phyloP scores from a whole-genome alignment of 495 filamentous ascomycete genomes.

The Hypoxylon perforatum region DNA sequence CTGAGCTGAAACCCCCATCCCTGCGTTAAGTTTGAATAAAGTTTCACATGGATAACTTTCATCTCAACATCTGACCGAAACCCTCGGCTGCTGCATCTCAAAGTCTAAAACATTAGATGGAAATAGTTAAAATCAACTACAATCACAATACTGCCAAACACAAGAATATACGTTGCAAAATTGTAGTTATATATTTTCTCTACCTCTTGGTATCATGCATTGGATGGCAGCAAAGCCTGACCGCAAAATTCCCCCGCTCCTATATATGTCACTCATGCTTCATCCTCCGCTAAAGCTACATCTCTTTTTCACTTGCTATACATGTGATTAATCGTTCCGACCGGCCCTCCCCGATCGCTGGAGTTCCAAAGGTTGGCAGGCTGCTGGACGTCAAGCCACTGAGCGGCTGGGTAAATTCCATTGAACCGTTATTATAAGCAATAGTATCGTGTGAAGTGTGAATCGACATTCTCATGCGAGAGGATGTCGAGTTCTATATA shows the following conservation, averaged over 20 bases:
- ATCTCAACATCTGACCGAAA: too few species aligned
- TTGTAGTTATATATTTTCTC: conserved; percentile 26
- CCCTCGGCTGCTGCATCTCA: too few species aligned
- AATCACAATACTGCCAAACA: background rate
- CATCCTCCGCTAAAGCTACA: conserved; percentile 20
- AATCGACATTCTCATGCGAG: conserved; percentile 20
- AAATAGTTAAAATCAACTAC: background rate
- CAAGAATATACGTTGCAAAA: conserved; percentile 10
- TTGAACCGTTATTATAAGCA: conserved; percentile 47
- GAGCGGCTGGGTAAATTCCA: conserved; percentile 24
- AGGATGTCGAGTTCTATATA: conserved; percentile 30
- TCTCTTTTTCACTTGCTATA: conserved; percentile 33
- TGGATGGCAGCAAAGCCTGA: conserved; percentile 28
- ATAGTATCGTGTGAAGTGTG: conserved; percentile 24
- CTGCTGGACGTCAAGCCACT: conserved; percentile 41
- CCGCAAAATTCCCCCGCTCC: conserved; percentile 31
- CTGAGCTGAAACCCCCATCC: too few species aligned
- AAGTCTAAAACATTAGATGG: background rate
- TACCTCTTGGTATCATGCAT: conserved; percentile 41
- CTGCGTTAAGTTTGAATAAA: too few species aligned
- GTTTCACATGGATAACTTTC: too few species aligned
- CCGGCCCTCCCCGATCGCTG: conserved; percentile 30
- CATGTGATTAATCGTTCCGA: conserved; percentile 38
- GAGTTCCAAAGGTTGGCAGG: conserved; percentile 23
- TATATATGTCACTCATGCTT: conserved; percentile 40